Conservation (phyloP, 225 moss, liverwort and hornwort genomes). For the Sphagnum tenellum region DNA sequence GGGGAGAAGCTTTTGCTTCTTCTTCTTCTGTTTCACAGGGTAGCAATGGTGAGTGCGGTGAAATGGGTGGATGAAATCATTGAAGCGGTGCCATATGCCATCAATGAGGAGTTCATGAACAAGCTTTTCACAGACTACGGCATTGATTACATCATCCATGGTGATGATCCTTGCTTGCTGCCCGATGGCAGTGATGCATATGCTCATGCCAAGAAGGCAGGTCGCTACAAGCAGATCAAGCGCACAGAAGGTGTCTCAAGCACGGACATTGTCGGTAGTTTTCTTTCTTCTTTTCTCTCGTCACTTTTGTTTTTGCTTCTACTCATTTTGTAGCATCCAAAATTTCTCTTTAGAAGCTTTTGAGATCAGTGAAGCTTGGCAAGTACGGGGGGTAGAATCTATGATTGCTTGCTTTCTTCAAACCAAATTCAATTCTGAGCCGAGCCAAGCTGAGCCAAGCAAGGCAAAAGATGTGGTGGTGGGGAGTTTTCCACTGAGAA, state of each 20-base stretch:
- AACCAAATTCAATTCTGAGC: too few relatives aligned
- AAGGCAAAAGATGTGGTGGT: too few relatives aligned
- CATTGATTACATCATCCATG: slow-evolving; percentile 95
- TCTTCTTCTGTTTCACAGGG: slow-evolving; percentile 23
- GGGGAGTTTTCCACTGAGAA: too few relatives aligned
- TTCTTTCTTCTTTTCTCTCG: neutral
- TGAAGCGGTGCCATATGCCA: slow-evolving; percentile 81
- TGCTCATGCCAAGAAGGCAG: slow-evolving; percentile 88
- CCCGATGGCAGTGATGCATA: slow-evolving; percentile 96
- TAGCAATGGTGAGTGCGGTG: slow-evolving; percentile 92
- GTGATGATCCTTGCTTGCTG: slow-evolving; percentile 95
- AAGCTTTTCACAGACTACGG: slow-evolving; percentile 79
- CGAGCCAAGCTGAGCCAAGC: too few relatives aligned
- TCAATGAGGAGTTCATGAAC: slow-evolving; percentile 88
- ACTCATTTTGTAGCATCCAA: too few relatives aligned
- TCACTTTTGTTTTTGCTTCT: neutral
- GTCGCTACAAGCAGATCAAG: slow-evolving; percentile 97
- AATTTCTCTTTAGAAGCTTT: too few relatives aligned
- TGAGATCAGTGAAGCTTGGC: too few relatives aligned
- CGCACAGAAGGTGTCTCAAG: slow-evolving; percentile 98
- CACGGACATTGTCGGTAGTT: slow-evolving; percentile 91
- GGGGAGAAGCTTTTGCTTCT: too few relatives aligned
- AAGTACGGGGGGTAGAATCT: too few relatives aligned
- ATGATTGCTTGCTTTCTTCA: too few relatives aligned
- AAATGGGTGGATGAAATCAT: slow-evolving; percentile 98